phyloP scores from a whole-genome alignment of 2,329 filamentous ascomycete species.

The Scedosporium boydii region DNA sequence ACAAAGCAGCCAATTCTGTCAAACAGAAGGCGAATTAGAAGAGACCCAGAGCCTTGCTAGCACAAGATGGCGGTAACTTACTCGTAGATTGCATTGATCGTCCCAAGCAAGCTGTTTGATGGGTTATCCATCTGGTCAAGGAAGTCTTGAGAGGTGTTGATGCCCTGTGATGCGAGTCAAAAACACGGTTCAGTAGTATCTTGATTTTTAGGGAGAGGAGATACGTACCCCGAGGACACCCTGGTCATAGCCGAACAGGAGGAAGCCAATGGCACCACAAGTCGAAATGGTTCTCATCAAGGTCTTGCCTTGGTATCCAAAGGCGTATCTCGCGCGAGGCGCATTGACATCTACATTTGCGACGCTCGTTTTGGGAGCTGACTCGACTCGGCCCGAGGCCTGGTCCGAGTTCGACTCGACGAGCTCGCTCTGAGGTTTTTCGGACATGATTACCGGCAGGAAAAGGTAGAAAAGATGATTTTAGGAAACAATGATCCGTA shows the following conservation, averaged over 20 bases:
- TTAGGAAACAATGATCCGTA: too few species aligned
- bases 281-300: slow-evolving; percentile 2
- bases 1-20: slow-evolving; percentile 5
- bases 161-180: slow-evolving; percentile 16
- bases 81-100: slow-evolving; percentile 7
- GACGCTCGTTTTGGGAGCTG: not conserved
- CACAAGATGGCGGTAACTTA: not conserved
- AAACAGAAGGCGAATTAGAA: not conserved
- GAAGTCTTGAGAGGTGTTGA: slow-evolving; percentile 41
- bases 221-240: slow-evolving; percentile 16
- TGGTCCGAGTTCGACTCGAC: not conserved
- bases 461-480: too few species aligned
- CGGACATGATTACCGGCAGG: too few species aligned
- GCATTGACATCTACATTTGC: not conserved
- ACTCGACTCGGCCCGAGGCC: not conserved
- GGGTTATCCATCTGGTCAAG: slow-evolving; percentile 30
- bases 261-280: slow-evolving; percentile 32
- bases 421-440: too few species aligned
- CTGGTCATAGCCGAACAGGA: slow-evolving; percentile 49
- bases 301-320: slow-evolving; percentile 3
- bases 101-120: slow-evolving; percentile 2
- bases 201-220: not conserved
- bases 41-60: not conserved
- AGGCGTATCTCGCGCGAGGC: not conserved
- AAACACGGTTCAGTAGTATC: not conserved